Evolutionary conservation across 495 filamentous ascomycete species (phyloP), one percentile per base, ranked within the genome.

Genomic region (Neurospora africana): DNA sequence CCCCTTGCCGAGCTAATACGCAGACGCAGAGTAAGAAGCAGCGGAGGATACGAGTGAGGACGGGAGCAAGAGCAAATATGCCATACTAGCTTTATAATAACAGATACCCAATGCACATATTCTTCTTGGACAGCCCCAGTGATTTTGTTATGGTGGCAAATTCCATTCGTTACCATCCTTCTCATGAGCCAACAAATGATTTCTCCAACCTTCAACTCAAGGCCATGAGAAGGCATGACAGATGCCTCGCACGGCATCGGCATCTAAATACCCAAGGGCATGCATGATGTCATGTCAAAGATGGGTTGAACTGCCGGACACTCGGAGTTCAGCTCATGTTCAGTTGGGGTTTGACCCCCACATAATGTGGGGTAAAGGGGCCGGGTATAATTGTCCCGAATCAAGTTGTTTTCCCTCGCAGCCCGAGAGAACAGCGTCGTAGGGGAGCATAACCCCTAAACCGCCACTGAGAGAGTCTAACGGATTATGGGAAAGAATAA

Each of bases 1-100:
- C 94, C 94, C 0, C 78, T 98, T 44, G 91, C 84, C 1, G 89
- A 92, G 77, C 72, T 94, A 27, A 79, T 92, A 65, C 76, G 86
- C 70, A 76, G 86, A 73, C 79, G 87, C 68, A 87, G 81, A 75
- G 78, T 81, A 4, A 72, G 71, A 9, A 72, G 74, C 2, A 78
- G 73, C 17, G 77, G 80, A 53, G 80, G 74, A 21, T 72, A 76
- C 23, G 73, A 68, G 15, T 77, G 65, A 76, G 36, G 36, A 9
- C 36, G 7, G 30, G 15, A 39, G 8, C 38, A 72, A 58, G 33
- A 19, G 33, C 44, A 68, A 1, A 58, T 27, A 58, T 15, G 47
- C 23, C 2, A 27, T 27, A 58, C 23, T 3, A 36, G 30, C 11
- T 33, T 65, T 40, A 61, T 61, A 65, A 65, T 65, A 65, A 17